phyloP scores from a whole-genome alignment of 2,329 filamentous ascomycete species.

The Passalora sequoiae region DNA sequence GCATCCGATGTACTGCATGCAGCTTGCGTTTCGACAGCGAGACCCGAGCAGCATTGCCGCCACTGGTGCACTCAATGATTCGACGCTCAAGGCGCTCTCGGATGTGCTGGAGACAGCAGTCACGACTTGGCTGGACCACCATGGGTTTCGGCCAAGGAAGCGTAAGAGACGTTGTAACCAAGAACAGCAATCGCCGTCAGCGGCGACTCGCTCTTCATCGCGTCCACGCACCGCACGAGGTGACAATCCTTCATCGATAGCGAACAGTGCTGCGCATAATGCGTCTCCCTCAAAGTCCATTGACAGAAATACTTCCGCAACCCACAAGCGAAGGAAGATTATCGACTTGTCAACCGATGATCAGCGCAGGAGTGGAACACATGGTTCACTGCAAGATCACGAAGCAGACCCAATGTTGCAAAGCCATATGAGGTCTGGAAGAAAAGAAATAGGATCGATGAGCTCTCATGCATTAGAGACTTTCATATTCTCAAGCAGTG shows the following conservation, averaged over 20 bases:
- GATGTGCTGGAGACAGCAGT: slow-evolving; percentile 65
- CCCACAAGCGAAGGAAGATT: slow-evolving; percentile 4
- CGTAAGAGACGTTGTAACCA: slow-evolving; percentile 17
- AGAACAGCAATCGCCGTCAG: slow-evolving; percentile 4
- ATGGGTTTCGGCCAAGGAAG: slow-evolving; percentile 59
- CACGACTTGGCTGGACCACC: slow-evolving; percentile 67
- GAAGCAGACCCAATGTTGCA: background rate
- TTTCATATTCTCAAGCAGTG: background rate
- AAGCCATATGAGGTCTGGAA: background rate
- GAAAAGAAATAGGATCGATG: background rate
- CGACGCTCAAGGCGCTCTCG: slow-evolving; percentile 49
- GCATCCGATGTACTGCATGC: slow-evolving; percentile 87
- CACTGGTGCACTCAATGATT: slow-evolving; percentile 22
- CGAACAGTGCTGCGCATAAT: background rate
- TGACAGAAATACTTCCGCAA: too few species aligned
- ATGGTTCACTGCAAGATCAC: background rate
- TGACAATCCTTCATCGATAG: background rate
- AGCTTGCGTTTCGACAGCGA: slow-evolving; percentile 32
- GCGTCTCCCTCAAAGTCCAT: background rate
- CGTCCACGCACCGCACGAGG: background rate
- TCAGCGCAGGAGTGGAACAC: background rate
- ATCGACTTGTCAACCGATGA: background rate
- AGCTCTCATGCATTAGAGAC: background rate
- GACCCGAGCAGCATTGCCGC: background rate
- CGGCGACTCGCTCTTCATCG: background rate